Conservation (phyloP, 2,329 filamentous ascomycete genomes). For the Taxawa tesnikishii region DNA sequence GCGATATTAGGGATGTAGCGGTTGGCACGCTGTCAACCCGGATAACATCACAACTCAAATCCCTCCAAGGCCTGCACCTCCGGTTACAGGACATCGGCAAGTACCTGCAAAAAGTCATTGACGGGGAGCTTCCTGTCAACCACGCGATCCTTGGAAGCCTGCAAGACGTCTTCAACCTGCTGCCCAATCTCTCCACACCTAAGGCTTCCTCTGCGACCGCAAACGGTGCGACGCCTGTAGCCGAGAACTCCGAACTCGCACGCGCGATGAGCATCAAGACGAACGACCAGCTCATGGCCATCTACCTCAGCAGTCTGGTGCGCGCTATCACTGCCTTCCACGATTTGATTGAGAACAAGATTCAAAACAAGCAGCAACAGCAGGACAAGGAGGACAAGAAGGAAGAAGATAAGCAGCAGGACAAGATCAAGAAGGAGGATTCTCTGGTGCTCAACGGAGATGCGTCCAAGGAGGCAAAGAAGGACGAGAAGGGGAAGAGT, state of each 20-base stretch:
- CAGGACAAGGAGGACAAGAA: conserved; percentile 84
- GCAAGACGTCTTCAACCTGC: conserved; percentile 98
- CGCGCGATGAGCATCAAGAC: conserved; percentile 98
- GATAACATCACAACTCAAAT: conserved; percentile 95
- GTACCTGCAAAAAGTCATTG: conserved; percentile 92
- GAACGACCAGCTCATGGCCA: conserved; percentile 97
- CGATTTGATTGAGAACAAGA: conserved; percentile 99
- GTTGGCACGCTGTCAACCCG: conserved; percentile 93
- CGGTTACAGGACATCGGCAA: conserved; percentile 88
- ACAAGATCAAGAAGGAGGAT: conserved; percentile 46
- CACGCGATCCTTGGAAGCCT: conserved; percentile 94
- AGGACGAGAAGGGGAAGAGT: conserved; percentile 31
- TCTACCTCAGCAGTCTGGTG: conserved; percentile 94
- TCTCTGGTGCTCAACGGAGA: conserved; percentile 47
- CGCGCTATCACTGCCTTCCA: conserved; percentile 97
- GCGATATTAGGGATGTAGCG: conserved; percentile 95
- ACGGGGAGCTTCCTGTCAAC: conserved; percentile 86
- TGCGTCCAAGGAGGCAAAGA: conserved; percentile 29
- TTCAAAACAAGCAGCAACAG: conserved; percentile 93
- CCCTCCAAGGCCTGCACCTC: conserved; percentile 87
- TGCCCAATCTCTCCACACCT: conserved; percentile 87
- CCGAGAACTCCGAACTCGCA: conserved; percentile 73
- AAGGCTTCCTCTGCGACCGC: conserved; percentile 42
- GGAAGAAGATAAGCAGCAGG: conserved; percentile 47
- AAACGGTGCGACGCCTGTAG: conserved; percentile 39